Evolutionary conservation across 1,284 basidiomycete genomes (phyloP).

Genomic region (Boletus semigastroideus): DNA sequence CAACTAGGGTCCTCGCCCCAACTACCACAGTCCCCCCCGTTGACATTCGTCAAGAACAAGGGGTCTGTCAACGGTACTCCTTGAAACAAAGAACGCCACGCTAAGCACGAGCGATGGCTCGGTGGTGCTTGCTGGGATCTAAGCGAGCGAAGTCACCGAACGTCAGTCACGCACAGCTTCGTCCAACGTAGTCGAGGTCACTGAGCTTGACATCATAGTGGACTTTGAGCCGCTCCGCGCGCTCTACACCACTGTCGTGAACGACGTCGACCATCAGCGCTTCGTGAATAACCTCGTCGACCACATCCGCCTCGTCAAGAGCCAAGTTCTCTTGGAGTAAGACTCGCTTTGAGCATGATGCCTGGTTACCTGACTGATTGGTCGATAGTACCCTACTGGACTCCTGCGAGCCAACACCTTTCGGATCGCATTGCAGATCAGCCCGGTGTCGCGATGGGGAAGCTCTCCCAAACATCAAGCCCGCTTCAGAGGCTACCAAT

Average conservation of each 20-base stretch:
- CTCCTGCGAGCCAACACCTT: conserved; percentile 71
- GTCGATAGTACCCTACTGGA: conserved; percentile 72
- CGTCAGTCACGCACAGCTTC: conserved; percentile 47
- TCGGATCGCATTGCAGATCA: conserved; percentile 74
- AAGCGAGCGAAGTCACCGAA: conserved; percentile 75
- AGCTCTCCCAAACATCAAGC: conserved; percentile 60
- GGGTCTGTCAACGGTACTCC: conserved; percentile 39
- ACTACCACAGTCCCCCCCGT: conserved; percentile 78
- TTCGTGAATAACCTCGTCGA: conserved; percentile 78
- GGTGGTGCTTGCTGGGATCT: conserved; percentile 75
- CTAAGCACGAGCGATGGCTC: conserved; percentile 73
- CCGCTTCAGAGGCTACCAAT: conserved; percentile 56
- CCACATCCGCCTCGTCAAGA: conserved; percentile 70
- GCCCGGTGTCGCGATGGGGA: conserved; percentile 57
- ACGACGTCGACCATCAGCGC: conserved; percentile 63
- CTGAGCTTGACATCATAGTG: conserved; percentile 40
- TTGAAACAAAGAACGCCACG: conserved; percentile 39
- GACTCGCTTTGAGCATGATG: conserved; percentile 29
- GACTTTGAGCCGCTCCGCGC: conserved; percentile 92
- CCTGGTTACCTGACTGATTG: conserved; percentile 3
- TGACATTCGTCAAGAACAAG: conserved; percentile 47
- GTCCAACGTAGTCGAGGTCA: neutral
- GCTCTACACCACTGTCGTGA: conserved; percentile 79
- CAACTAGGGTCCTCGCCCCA: conserved; percentile 82
- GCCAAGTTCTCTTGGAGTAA: conserved; percentile 64